phyloP scores from a whole-genome alignment of 805 yeast genomes.

The Cyberlindnera euphorbiae region DNA sequence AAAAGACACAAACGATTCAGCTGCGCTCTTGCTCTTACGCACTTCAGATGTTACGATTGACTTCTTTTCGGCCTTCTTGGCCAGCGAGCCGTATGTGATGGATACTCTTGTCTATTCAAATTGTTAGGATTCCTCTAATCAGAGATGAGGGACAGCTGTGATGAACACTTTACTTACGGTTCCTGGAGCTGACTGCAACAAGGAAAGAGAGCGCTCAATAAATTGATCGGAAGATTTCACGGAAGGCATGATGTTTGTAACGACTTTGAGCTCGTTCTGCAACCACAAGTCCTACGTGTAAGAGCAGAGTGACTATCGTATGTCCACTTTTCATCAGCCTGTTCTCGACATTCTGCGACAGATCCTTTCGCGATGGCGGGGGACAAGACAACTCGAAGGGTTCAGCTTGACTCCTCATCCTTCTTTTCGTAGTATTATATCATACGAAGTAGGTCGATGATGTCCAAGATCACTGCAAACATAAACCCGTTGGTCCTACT shows the following conservation, averaged over 20 bases:
- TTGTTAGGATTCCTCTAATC: too few relatives aligned
- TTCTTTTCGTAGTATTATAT: too few relatives aligned
- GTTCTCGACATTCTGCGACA: too few relatives aligned
- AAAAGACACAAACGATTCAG: slow-evolving; percentile 30
- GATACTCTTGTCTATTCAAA: slow-evolving; percentile 20
- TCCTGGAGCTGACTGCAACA: slow-evolving; percentile 18
- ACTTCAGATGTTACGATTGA: slow-evolving; percentile 3
- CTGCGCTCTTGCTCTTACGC: slow-evolving; percentile 5
- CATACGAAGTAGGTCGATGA: too few relatives aligned
- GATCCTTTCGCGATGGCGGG: too few relatives aligned
- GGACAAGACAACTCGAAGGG: too few relatives aligned
- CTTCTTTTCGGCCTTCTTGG: slow-evolving; percentile 16
- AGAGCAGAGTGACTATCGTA: too few relatives aligned
- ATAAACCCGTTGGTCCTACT: slow-evolving; percentile 14
- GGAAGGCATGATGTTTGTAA: slow-evolving; percentile 13
- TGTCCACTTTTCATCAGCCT: too few relatives aligned
- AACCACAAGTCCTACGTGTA: too few relatives aligned
- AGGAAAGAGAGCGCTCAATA: slow-evolving; percentile 20
- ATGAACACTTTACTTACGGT: slow-evolving; percentile 15
- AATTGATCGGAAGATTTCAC: slow-evolving; percentile 20
- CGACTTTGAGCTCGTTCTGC: background rate
- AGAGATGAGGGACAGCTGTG: background rate
- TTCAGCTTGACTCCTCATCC: too few relatives aligned
- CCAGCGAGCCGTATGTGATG: slow-evolving; percentile 24
- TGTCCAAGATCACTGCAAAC: slow-evolving; percentile 1